A percentile compares a stretch with the other conserved stretches of the same genome.
Conservation (phyloP, 345 rosid species). For the Eucalyptus regnans region DNA sequence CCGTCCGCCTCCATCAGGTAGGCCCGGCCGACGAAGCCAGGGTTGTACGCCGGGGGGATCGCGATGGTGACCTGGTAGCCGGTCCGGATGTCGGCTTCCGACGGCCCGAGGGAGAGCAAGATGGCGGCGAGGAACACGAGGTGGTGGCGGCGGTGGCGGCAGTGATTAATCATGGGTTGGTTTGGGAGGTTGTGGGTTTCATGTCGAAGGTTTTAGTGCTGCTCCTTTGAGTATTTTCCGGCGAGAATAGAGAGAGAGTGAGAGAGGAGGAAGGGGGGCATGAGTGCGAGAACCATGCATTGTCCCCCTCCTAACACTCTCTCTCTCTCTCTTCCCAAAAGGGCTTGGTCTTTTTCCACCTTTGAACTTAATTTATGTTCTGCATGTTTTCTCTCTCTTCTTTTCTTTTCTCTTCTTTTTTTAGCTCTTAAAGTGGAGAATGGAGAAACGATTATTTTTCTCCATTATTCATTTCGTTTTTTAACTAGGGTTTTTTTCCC, state of each 20-base stretch:
- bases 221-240: not conserved
- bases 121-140: not conserved
- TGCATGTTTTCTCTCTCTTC: not conserved
- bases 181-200: not conserved
- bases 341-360: not conserved
- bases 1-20: constrained; percentile 37
- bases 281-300: not conserved
- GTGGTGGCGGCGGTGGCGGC: not conserved
- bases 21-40: constrained; percentile 57
- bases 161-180: not conserved
- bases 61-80: constrained; percentile 43
- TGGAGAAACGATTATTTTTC: not conserved
- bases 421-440: not conserved
- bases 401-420: not conserved
- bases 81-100: constrained; percentile 35
- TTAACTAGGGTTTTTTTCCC: not conserved
- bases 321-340: not conserved
- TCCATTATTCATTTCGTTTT: not conserved
- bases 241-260: not conserved
- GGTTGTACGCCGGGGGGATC: constrained; percentile 32
- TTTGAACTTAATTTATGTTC: not conserved
- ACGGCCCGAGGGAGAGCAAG: not conserved
- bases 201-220: not conserved
- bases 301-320: not conserved
- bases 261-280: not conserved